A percentile compares a stretch with the other conserved stretches of the same genome.
These are phyloP conservation scores for Monascus purpureus DNA, from an alignment of 495 filamentous ascomycete species.

Conservation along the genomic window DNA sequence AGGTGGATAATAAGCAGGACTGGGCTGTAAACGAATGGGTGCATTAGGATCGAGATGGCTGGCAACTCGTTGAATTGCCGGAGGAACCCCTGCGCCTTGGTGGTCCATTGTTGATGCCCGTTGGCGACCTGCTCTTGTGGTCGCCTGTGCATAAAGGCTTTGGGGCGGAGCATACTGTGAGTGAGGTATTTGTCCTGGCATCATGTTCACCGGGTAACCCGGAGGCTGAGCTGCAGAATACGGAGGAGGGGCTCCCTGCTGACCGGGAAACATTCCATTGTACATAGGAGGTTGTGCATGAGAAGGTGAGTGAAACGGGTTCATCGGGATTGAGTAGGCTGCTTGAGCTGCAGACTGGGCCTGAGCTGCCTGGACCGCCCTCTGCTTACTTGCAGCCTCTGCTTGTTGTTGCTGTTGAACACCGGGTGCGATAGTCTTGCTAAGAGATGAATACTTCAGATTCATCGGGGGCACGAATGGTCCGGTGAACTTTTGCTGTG, in stretches of 20 bases:
- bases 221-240: slow-evolving; percentile 61
- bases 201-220: slow-evolving; percentile 56
- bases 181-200: slow-evolving; percentile 55
- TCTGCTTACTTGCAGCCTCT: slow-evolving; percentile 80
- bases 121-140: slow-evolving; percentile 68
- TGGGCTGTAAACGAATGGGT: slow-evolving; percentile 88
- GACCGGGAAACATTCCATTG: slow-evolving; percentile 67
- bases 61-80: slow-evolving; percentile 87
- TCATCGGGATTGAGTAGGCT: slow-evolving; percentile 46
- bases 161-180: slow-evolving; percentile 52
- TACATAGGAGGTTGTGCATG: slow-evolving; percentile 53
- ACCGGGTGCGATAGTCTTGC: slow-evolving; percentile 84
- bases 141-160: slow-evolving; percentile 78
- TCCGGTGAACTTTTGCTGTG: slow-evolving; percentile 91
- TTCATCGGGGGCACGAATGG: slow-evolving; percentile 98
- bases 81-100: slow-evolving; percentile 78
- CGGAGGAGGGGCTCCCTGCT: slow-evolving; percentile 69
- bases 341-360: slow-evolving; percentile 41
- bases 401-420: slow-evolving; percentile 94
- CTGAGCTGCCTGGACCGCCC: slow-evolving; percentile 48
- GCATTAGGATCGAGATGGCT: slow-evolving; percentile 92
- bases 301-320: slow-evolving; percentile 34
- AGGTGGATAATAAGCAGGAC: slow-evolving; percentile 93
- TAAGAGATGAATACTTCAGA: slow-evolving; percentile 66
- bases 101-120: slow-evolving; percentile 93